Evolutionary conservation across 2,329 filamentous ascomycete genomes (phyloP).

Genomic region (Neospermospora avenae): DNA sequence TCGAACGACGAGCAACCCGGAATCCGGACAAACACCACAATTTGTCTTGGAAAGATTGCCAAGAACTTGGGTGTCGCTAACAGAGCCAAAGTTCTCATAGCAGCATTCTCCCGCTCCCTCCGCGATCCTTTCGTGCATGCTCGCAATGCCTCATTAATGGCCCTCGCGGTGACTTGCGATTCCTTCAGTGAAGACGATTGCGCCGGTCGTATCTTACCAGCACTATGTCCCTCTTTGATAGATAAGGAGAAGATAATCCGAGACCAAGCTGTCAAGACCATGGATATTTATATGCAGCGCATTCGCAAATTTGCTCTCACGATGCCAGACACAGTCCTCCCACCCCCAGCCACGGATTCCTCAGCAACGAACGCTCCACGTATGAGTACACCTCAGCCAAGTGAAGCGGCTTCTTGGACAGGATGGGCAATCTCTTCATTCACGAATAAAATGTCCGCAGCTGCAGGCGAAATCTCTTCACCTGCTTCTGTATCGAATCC

Average conservation of each 20-base stretch:
- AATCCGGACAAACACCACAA: conserved; percentile 96
- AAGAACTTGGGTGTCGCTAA: conserved; percentile 77
- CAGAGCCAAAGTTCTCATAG: conserved; percentile 84
- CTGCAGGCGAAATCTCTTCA: conserved; percentile 78
- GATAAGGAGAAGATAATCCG: conserved; percentile 96
- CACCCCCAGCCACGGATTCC: conserved; percentile 55
- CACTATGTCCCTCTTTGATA: conserved; percentile 77
- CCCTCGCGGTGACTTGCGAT: conserved; percentile 80
- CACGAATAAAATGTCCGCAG: conserved; percentile 85
- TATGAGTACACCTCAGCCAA: conserved; percentile 74
- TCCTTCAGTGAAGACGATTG: conserved; percentile 88
- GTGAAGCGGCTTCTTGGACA: conserved; percentile 70
- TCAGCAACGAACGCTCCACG: conserved; percentile 52
- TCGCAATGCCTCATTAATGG: conserved; percentile 82
- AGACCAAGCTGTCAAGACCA: conserved; percentile 84
- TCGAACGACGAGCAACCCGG: conserved; percentile 97
- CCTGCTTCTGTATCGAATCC: conserved; percentile 36
- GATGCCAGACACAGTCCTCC: conserved; percentile 78
- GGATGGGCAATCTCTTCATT: conserved; percentile 99
- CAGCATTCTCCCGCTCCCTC: conserved; percentile 85
- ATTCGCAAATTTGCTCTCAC: conserved; percentile 73
- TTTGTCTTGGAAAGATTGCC: conserved; percentile 94
- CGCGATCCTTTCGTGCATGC: conserved; percentile 95
- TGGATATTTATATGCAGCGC: conserved; percentile 81
- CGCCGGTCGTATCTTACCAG: conserved; percentile 77